A percentile compares a stretch with the other conserved stretches of the same genome.
These are phyloP conservation scores for Polygonum aviculare DNA, from an alignment of 148 eudicot genomes.

Conservation along the genomic window DNA sequence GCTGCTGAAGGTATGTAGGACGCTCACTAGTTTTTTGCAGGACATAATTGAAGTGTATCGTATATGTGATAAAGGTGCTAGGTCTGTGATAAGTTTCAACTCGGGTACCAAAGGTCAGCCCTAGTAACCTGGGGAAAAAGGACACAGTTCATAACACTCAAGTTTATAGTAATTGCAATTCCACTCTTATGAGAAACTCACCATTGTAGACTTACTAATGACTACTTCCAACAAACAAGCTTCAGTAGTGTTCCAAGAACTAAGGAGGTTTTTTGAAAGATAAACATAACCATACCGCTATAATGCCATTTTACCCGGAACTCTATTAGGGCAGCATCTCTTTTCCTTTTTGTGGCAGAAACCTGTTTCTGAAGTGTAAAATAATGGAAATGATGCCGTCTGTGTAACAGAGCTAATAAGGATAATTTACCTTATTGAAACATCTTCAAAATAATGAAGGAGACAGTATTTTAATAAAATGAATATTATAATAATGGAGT, in stretches of 20 bases:
- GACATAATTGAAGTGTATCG: not conserved
- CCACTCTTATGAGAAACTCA: not conserved
- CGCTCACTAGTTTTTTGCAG: not conserved
- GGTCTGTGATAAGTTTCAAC: not conserved
- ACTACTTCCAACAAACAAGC: not conserved
- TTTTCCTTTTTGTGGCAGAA: no score
- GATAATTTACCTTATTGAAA: not conserved
- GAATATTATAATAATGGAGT: not conserved
- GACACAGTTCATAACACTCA: not conserved
- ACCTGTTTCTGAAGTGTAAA: no score
- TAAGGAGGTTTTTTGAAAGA: not conserved
- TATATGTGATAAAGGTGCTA: not conserved
- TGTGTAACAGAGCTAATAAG: not conserved
- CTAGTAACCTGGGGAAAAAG: not conserved
- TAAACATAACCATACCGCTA: not conserved
- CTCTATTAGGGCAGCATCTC: no score
- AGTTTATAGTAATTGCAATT: not conserved
- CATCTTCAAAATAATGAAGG: not conserved
- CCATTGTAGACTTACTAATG: not conserved
- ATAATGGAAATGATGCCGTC: no score
- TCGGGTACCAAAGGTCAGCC: not conserved
- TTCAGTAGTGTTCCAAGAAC: not conserved
- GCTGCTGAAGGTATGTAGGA: constrained; percentile 60
- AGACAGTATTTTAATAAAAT: not conserved
- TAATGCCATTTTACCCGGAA: not conserved